phyloP scores from a whole-genome alignment of 2,329 filamentous ascomycete genomes.

The Phyllosticta citrichinensis region DNA sequence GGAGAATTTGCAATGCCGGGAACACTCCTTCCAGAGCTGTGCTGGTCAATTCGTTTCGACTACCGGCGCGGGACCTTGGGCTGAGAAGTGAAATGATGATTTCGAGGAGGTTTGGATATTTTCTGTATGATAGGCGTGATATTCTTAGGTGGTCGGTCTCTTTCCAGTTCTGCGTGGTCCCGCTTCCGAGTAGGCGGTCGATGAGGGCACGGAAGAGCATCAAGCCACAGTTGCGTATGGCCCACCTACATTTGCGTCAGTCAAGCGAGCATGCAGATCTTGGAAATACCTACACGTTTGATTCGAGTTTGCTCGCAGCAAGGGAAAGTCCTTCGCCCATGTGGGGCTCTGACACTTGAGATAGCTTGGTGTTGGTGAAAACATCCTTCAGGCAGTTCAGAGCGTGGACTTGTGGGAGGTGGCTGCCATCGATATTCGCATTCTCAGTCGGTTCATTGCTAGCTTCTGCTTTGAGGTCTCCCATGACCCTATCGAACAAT shows the following conservation, averaged over 20 bases:
- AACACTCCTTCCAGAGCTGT: constrained; percentile 57
- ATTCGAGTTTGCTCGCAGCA: constrained; percentile 70
- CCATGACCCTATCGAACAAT: constrained; percentile 56
- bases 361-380: constrained; percentile 71
- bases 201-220: constrained; percentile 82
- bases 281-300: constrained; percentile 51
- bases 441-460: constrained; percentile 39
- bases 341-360: constrained; percentile 62
- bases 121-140: constrained; percentile 57
- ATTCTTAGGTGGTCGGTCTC: constrained; percentile 30
- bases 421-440: constrained; percentile 44
- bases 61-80: constrained; percentile 10
- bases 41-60: constrained; percentile 19
- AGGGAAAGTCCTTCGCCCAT: constrained; percentile 65
- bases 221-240: constrained; percentile 85
- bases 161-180: constrained; percentile 44
- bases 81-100: constrained; percentile 54
- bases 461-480: constrained; percentile 51
- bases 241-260: constrained; percentile 52
- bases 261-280: background rate
- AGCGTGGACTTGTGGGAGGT: constrained; percentile 84
- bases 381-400: constrained; percentile 90
- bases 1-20: constrained; percentile 71
- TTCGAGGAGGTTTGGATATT: constrained; percentile 54
- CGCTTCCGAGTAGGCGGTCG: constrained; percentile 46